Evolutionary conservation across 495 filamentous ascomycete genomes (phyloP).

Genomic region (Podospora pseudopauciseta): DNA sequence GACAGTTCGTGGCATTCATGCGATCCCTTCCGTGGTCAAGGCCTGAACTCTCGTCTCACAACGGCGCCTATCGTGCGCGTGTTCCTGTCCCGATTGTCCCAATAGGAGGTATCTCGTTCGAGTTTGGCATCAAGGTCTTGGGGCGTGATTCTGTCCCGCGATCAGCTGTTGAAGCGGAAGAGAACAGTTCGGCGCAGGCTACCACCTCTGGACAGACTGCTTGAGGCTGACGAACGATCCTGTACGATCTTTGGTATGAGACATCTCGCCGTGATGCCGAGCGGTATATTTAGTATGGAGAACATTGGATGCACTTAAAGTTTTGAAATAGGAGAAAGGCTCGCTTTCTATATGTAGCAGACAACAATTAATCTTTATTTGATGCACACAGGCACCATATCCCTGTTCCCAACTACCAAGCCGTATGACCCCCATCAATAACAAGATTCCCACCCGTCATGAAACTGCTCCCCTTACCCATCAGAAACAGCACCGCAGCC

Average conservation of each 20-base stretch:
- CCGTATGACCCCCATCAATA: constrained; percentile 61
- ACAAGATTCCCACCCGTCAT: constrained; percentile 64
- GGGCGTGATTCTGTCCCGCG: neutral
- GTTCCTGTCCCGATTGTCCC: neutral
- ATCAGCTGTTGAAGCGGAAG: neutral
- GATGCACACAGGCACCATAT: constrained; percentile 19
- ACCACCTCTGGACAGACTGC: neutral
- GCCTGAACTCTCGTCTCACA: neutral
- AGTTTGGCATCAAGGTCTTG: neutral
- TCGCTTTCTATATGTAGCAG: neutral
- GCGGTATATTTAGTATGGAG: no score
- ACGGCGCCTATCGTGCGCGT: neutral
- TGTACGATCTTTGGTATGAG: no score
- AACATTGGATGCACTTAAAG: neutral
- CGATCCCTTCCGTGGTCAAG: neutral
- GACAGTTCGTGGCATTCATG: neutral
- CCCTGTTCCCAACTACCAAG: constrained; percentile 25
- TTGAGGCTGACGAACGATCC: neutral
- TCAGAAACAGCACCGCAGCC: constrained; percentile 53
- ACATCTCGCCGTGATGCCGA: no score
- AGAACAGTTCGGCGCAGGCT: neutral
- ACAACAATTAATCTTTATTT: constrained; percentile 10
- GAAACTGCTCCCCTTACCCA: constrained; percentile 65
- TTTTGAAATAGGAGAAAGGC: neutral
- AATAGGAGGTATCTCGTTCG: neutral